Evolutionary conservation across 2,329 filamentous ascomycete species (phyloP).

Genomic region (Eutypella sp.): DNA sequence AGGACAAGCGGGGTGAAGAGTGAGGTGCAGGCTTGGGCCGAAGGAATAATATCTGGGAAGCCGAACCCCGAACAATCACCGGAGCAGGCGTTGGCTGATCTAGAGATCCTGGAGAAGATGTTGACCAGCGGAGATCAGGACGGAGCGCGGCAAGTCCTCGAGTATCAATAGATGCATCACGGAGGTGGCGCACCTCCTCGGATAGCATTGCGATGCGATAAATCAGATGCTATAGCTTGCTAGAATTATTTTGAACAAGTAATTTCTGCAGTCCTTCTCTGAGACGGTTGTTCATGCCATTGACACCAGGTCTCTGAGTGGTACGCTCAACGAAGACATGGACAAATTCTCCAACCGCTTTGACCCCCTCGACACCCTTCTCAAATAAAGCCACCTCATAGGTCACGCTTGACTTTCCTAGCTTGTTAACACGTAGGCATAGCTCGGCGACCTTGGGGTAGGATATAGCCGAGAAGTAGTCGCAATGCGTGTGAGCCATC

Average conservation of each 20-base stretch:
- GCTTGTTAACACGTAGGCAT: constrained; percentile 73
- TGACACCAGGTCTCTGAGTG: constrained; percentile 59
- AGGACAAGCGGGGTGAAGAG: constrained; percentile 50
- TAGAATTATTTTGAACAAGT: constrained; percentile 28
- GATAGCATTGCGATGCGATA: not conserved
- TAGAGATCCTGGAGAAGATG: constrained; percentile 54
- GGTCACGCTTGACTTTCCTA: constrained; percentile 80
- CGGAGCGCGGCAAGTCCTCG: constrained; percentile 34
- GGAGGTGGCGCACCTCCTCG: not conserved
- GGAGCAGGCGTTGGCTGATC: constrained; percentile 55
- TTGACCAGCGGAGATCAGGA: constrained; percentile 41
- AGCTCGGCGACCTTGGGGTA: constrained; percentile 82
- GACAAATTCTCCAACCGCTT: constrained; percentile 78
- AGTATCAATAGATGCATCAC: constrained; percentile 28
- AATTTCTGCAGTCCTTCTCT: constrained; percentile 56
- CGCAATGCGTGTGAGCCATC: constrained; percentile 78
- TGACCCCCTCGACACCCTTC: constrained; percentile 65
- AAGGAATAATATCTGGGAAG: constrained; percentile 42
- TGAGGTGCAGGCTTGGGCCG: constrained; percentile 58
- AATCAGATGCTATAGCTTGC: constrained; percentile 20
- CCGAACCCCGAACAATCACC: constrained; percentile 47
- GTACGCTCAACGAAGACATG: constrained; percentile 83
- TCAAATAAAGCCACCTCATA: constrained; percentile 90
- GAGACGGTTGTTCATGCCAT: constrained; percentile 59
- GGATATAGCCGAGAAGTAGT: constrained; percentile 76